Percentiles rank a stretch among this genome's conserved stretches.
Evolutionary conservation across 1,139 yeast species (phyloP).

Genomic region (Yamadazyma atmosphaerica): DNA sequence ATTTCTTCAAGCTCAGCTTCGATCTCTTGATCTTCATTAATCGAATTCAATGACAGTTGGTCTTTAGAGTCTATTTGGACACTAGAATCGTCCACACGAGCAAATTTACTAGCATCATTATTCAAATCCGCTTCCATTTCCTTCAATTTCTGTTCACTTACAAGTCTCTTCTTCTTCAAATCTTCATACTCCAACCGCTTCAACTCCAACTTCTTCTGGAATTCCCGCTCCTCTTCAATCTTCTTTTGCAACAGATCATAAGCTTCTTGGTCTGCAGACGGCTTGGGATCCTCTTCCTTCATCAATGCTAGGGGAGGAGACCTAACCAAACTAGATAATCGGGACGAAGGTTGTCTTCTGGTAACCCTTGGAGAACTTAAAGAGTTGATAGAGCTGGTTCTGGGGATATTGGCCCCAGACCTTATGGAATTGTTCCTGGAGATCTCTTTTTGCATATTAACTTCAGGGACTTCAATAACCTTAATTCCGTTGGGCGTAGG

Average conservation of each 20-base stretch:
- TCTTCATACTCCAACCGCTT: conserved; percentile 34
- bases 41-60: neutral
- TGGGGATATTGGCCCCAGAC: conserved; percentile 27
- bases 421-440: conserved; percentile 44
- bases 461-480: conserved; percentile 48
- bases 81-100: neutral
- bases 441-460: conserved; percentile 37
- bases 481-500: conserved; percentile 52
- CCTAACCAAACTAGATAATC: conserved; percentile 18
- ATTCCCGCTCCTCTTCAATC: conserved; percentile 32
- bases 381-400: conserved; percentile 24
- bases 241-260: conserved; percentile 23
- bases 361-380: conserved; percentile 10
- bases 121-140: conserved; percentile 13
- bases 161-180: conserved; percentile 21
- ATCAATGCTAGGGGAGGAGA: conserved; percentile 12
- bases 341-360: conserved; percentile 17
- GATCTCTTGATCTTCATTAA: conserved; percentile 2
- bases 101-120: conserved; percentile 4
- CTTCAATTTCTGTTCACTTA: conserved; percentile 21
- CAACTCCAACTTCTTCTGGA: conserved; percentile 30
- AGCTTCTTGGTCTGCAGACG: conserved; percentile 10
- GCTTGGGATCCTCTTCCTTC: conserved; percentile 9
- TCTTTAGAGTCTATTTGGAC: neutral
- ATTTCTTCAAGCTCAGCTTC: conserved; percentile 1